Percentiles rank a stretch among this genome's conserved stretches.
Evolutionary conservation across 441 rosid genomes (phyloP).

Genomic region (Gossypium lobatum): DNA sequence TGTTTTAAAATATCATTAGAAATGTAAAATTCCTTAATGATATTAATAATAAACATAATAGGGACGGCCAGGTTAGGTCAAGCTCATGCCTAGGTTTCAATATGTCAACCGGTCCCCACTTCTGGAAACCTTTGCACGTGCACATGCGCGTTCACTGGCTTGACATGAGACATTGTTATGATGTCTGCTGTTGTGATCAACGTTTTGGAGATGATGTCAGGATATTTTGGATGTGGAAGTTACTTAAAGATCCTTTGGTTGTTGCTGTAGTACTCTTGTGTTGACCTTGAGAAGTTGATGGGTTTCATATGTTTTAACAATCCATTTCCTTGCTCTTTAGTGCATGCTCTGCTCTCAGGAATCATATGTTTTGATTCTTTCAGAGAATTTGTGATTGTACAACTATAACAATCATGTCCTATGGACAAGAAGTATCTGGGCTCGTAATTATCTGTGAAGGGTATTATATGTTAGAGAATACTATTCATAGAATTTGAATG

Average conservation of each 20-base stretch:
- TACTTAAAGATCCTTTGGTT: not conserved
- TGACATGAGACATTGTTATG: conserved; percentile 11
- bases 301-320: not conserved
- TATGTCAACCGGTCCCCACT: not conserved
- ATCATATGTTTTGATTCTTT: not conserved
- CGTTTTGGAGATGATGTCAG: not conserved
- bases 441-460: not conserved
- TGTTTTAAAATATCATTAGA: not conserved
- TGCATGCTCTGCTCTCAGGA: not conserved
- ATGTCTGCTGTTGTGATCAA: not conserved
- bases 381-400: not conserved
- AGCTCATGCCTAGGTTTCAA: not conserved
- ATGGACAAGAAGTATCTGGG: not conserved
- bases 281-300: not conserved
- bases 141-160: not conserved
- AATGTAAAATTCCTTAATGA: not conserved
- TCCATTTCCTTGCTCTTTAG: not conserved
- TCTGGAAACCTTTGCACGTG: not conserved
- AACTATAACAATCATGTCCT: conserved; percentile 1
- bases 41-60: not conserved
- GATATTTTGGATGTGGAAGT: not conserved
- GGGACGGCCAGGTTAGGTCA: not conserved
- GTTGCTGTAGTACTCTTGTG: not conserved
- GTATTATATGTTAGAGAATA: not conserved
- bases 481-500: not conserved